phyloP scores from a whole-genome alignment of 2,329 filamentous ascomycete genomes.

The Lomentospora prolificans region DNA sequence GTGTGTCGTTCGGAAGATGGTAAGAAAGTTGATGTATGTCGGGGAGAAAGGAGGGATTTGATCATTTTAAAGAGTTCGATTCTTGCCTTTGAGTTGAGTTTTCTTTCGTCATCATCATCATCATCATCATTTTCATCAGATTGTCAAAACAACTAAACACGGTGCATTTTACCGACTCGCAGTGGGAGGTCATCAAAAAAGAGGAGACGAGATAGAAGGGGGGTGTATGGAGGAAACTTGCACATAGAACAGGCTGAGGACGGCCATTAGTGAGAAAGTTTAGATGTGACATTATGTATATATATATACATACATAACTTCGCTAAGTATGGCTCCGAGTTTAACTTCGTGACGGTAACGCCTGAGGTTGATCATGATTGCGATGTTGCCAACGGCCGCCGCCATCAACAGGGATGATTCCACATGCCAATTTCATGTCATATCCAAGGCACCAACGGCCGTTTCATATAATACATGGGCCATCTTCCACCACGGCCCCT shows the following conservation, averaged over 20 bases:
- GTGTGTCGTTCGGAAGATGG: not conserved
- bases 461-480: no score
- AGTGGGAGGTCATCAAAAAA: not conserved
- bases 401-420: no score
- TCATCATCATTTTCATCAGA: no score
- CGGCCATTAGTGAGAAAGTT: not conserved
- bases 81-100: not conserved
- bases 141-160: not conserved
- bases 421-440: no score
- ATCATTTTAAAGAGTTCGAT: not conserved
- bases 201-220: not conserved
- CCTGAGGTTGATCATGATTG: no score
- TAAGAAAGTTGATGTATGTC: not conserved
- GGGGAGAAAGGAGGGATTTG: not conserved
- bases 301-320: not conserved
- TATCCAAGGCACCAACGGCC: no score
- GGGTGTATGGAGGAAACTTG: not conserved
- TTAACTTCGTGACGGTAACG: not conserved
- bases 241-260: not conserved
- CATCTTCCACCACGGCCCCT: no score
- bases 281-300: not conserved
- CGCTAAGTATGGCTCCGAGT: not conserved
- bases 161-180: not conserved
- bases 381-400: no score
- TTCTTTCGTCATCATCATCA: not conserved